Evolutionary conservation across 1,139 yeast genomes (phyloP).

Genomic region (Blastobotrys ciferrii): DNA sequence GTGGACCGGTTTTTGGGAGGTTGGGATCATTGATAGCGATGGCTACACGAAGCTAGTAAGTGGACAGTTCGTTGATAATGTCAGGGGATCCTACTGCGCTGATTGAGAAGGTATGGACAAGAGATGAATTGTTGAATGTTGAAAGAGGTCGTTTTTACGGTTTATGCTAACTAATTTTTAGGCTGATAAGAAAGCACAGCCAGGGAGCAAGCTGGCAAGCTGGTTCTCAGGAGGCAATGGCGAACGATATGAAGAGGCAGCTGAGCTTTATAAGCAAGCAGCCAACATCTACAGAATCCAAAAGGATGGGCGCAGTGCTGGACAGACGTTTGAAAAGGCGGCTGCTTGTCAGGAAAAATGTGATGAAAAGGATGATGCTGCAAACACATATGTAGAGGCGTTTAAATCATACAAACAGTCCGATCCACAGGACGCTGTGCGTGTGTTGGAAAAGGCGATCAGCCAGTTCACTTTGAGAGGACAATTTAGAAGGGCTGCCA

Average conservation of each 20-base stretch:
- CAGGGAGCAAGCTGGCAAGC: conserved; percentile 36
- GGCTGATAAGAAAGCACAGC: conserved; percentile 59
- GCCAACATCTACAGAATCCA: conserved; percentile 80
- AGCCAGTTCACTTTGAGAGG: conserved; percentile 84
- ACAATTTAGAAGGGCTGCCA: conserved; percentile 94
- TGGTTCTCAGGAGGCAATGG: conserved; percentile 68
- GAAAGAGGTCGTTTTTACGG: neutral
- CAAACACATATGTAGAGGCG: conserved; percentile 86
- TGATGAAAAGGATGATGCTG: conserved; percentile 85
- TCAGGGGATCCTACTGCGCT: conserved; percentile 10
- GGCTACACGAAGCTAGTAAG: neutral
- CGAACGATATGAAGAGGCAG: conserved; percentile 81
- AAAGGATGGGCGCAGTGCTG: conserved; percentile 64
- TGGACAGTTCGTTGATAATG: neutral
- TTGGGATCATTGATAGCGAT: neutral
- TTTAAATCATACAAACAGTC: conserved; percentile 79
- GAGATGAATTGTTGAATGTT: neutral
- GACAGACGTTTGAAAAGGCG: conserved; percentile 80
- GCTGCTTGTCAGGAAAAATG: conserved; percentile 76
- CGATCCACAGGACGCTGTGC: conserved; percentile 74
- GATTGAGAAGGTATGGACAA: conserved; percentile 7
- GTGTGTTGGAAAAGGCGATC: conserved; percentile 72
- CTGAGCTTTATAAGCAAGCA: conserved; percentile 85
- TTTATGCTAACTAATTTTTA: conserved; percentile 23
- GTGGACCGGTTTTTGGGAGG: too few relatives aligned